Evolutionary conservation across 345 rosid species (phyloP).

Genomic region (Eucalyptus erythrocorys): DNA sequence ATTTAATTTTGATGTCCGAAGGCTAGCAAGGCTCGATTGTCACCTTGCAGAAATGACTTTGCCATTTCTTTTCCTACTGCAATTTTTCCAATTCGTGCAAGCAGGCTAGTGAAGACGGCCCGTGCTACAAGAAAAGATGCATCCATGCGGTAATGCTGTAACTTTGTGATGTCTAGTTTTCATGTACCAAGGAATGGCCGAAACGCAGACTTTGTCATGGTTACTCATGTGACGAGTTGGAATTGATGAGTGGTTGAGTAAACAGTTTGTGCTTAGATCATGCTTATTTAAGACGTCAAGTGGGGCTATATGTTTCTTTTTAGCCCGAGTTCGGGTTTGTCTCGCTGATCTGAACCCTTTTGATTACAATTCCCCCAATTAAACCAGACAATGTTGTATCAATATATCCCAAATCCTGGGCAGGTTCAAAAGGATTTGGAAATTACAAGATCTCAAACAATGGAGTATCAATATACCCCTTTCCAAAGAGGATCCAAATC

Average conservation of each 20-base stretch:
- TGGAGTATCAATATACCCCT: background rate
- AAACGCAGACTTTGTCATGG: background rate
- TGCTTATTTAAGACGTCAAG: background rate
- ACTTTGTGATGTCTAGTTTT: background rate
- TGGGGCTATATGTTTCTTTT: background rate
- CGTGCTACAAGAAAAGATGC: background rate
- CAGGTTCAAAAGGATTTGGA: background rate
- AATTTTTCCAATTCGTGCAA: background rate
- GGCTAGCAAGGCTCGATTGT: background rate
- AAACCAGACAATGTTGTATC: background rate
- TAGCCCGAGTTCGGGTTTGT: background rate
- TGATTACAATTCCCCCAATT: background rate
- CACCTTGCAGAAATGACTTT: background rate
- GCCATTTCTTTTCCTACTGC: background rate
- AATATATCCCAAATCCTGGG: background rate
- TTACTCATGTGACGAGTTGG: background rate
- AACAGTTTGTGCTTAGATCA: background rate
- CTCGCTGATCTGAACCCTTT: background rate
- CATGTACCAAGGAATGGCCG: background rate
- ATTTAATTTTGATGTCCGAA: background rate
- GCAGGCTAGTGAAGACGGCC: background rate
- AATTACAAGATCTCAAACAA: too few species aligned
- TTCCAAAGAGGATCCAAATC: background rate
- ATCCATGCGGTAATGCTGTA: background rate
- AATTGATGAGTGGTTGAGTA: background rate